These are phyloP conservation scores for Boletellus ananas DNA, from an alignment of 768 basidiomycete genomes.

Conservation along the genomic window DNA sequence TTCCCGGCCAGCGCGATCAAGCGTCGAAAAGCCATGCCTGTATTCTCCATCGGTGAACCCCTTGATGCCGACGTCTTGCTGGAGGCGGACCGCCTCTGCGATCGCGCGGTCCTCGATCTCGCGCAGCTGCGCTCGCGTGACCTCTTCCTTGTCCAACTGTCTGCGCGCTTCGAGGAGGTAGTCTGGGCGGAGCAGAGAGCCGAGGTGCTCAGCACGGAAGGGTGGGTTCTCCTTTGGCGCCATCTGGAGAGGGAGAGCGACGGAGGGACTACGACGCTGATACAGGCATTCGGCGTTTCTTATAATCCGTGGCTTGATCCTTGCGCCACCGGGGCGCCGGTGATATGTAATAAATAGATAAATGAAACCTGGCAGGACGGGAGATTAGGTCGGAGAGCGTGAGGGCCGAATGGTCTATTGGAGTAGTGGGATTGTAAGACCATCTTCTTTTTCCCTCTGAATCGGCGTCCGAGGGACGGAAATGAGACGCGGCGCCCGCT, in stretches of 20 bases:
- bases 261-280: neutral
- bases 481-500: neutral
- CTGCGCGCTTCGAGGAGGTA: slow-evolving; percentile 37
- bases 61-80: slow-evolving; percentile 40
- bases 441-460: too few species aligned
- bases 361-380: too few species aligned
- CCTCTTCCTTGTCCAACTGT: slow-evolving; percentile 33
- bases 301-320: neutral
- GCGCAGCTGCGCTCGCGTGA: slow-evolving; percentile 33
- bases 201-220: slow-evolving; percentile 45
- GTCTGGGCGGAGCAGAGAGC: slow-evolving; percentile 41
- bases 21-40: slow-evolving; percentile 26
- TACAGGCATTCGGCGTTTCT: neutral
- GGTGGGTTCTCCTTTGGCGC: slow-evolving; percentile 32
- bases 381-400: too few species aligned
- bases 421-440: neutral
- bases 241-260: slow-evolving; percentile 9
- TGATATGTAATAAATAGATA: too few species aligned
- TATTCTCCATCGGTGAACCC: slow-evolving; percentile 43
- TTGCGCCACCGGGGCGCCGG: too few species aligned
- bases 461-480: neutral
- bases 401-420: neutral
- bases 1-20: slow-evolving; percentile 2
- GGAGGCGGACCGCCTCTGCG: slow-evolving; percentile 33
- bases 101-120: slow-evolving; percentile 40